Conservation (phyloP, 352 stramenopile species). For the Globisporangium cederbergense region DNA sequence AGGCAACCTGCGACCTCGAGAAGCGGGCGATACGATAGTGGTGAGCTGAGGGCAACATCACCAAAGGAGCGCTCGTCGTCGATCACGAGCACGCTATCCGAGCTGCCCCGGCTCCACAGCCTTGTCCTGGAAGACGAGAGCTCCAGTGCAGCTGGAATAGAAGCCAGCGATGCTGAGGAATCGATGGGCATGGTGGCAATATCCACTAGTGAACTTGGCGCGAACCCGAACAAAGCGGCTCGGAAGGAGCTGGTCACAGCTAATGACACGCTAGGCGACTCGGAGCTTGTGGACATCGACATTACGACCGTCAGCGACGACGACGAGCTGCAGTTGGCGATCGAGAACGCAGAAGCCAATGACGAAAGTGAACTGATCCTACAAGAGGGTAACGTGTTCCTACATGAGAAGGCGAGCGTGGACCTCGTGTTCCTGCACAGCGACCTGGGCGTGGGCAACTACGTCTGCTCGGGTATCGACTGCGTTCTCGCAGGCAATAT, state of each 20-base stretch:
- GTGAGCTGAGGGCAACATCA: not conserved
- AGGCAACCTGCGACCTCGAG: not conserved
- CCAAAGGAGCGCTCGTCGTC: constrained; percentile 2
- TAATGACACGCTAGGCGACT: not conserved
- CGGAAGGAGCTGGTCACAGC: not conserved
- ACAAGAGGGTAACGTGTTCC: constrained; percentile 52
- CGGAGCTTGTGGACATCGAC: not conserved
- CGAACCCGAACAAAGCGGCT: not conserved
- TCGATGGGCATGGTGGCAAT: not conserved
- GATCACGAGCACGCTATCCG: not conserved
- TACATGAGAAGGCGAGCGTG: constrained; percentile 53
- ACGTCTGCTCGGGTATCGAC: constrained; percentile 51
- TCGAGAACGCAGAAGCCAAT: not conserved
- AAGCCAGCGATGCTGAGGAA: not conserved
- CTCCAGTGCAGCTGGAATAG: not conserved
- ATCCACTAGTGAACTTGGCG: not conserved
- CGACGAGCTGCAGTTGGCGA: not conserved
- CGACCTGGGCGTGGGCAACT: constrained; percentile 40
- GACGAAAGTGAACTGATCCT: constrained; percentile 24
- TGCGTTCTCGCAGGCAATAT: constrained; percentile 52
- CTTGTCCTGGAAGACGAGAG: constrained; percentile 19
- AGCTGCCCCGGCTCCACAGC: constrained; percentile 17
- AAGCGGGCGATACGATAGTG: not conserved
- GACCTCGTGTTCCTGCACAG: constrained; percentile 49
- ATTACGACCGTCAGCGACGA: constrained; percentile 2